Evolutionary conservation across 202 grass and related monocot species (phyloP), one percentile per base, ranked within the genome.

Genomic region (Carex arenaria): DNA sequence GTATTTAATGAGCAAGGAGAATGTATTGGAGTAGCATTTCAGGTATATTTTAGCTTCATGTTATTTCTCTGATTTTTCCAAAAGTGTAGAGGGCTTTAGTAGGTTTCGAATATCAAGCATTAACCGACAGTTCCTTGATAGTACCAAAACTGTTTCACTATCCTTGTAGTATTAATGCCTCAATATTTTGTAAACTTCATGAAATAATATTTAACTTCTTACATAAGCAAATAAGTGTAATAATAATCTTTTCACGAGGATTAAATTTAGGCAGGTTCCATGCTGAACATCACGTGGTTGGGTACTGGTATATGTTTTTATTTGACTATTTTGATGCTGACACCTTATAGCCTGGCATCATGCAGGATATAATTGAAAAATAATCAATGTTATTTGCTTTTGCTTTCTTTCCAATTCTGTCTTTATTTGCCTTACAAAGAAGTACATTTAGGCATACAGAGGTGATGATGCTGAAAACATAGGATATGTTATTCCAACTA

Each of bases 1-100:
- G 96, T 91, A 74, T 99, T 99, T 89, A 99, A 99, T 84, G 93
- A 99, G 38, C 89, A 90, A 87, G 96, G 96, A 74, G 93, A 96
- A 82, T 99, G 96, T 88, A 99, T 99, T 81, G 93, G 96, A 68
- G 89, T 99, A 56, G 96, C 96, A 85, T 99, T 99, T 92, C 96
- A 99, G 96, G 96, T 99, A 87, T 53, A 85, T 93, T 89, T 53
- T 36, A 77, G 23, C 70, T 53, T 73, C 14, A 57, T 34, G 13
- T 26, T 56, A 77, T 59, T 10, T 38, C 15, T 78, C 30, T 78
- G 73, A 38, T 38, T 59, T 76, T 77, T 57, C 52, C 30, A 18
- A 56, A 76, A 32, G 31, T 76, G 51, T 77, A 76, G 73, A 77
- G 30, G 73, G 52, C 73, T 55, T 54, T 15, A 76, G 28, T 54